Conservation (phyloP, 1,139 yeast genomes). For the Kodamaea sp. region DNA sequence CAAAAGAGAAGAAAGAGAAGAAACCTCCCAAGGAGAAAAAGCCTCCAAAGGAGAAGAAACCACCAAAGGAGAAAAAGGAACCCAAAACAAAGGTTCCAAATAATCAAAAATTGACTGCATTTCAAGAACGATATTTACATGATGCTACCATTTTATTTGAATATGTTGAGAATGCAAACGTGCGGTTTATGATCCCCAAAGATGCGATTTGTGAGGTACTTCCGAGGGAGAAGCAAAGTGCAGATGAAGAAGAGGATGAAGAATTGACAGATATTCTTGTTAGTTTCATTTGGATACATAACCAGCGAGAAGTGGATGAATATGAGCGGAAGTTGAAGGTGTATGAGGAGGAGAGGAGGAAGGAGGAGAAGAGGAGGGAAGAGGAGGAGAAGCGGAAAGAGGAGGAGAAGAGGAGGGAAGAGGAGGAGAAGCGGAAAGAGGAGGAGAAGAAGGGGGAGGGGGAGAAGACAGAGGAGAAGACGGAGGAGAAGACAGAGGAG, state of each 20-base stretch:
- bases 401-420: conserved; percentile 2
- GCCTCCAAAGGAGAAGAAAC: conserved; percentile 23
- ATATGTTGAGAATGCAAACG: conserved; percentile 73
- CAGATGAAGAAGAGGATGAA: conserved; percentile 23
- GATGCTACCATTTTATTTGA: conserved; percentile 81
- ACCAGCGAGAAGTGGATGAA: conserved; percentile 44
- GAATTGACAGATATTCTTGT: conserved; percentile 49
- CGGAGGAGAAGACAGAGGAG: conserved; percentile 13
- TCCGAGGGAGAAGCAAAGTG: conserved; percentile 11
- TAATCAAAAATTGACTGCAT: conserved; percentile 62
- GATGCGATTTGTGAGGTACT: conserved; percentile 67
- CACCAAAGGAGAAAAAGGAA: conserved; percentile 12
- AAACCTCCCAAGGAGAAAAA: conserved; percentile 18
- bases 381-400: conserved; percentile 1
- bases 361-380: conserved; percentile 7
- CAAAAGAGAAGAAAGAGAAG: conserved; percentile 18
- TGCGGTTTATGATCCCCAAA: conserved; percentile 71
- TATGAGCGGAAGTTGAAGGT: conserved; percentile 40
- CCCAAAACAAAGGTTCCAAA: conserved; percentile 26
- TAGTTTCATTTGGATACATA: conserved; percentile 64
- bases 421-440: conserved; percentile 4
- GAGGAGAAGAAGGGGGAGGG: conserved; percentile 4
- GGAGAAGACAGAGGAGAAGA: conserved; percentile 9
- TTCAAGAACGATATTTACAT: conserved; percentile 65
- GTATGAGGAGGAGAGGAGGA: conserved; percentile 16